These are phyloP conservation scores for Tylopilus sp. DNA, from an alignment of 1,284 basidiomycete species.

Conservation along the genomic window DNA sequence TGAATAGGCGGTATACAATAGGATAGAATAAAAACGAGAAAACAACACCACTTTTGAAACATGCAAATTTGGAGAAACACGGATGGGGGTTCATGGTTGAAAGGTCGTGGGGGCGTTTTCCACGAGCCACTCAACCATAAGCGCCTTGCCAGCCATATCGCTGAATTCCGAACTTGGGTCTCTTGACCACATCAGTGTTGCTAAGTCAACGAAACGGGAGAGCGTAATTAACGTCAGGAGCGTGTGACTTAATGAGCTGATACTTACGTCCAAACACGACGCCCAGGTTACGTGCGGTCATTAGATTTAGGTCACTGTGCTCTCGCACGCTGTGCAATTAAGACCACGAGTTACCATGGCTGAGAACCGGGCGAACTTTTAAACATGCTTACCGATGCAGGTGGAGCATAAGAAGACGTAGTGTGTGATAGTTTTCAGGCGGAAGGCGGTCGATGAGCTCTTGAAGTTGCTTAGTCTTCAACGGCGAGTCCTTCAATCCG, in stretches of 20 bases:
- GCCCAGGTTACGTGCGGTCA: constrained; percentile 95
- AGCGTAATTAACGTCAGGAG: constrained; percentile 10
- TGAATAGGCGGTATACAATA: constrained; percentile 29
- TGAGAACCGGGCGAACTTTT: not conserved
- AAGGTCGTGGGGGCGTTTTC: constrained; percentile 78
- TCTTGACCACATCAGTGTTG: constrained; percentile 87
- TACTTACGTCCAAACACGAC: constrained; percentile 97
- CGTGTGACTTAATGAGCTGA: constrained; percentile 22
- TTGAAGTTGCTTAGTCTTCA: constrained; percentile 60
- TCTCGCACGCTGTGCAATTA: constrained; percentile 56
- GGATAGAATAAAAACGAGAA: constrained; percentile 5
- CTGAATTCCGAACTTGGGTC: constrained; percentile 88
- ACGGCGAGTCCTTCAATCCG: constrained; percentile 58
- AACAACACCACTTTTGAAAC: not conserved
- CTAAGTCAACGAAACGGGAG: constrained; percentile 39
- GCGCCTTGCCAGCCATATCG: constrained; percentile 94
- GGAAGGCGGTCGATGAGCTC: constrained; percentile 79
- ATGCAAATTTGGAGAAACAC: not conserved
- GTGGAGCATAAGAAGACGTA: constrained; percentile 82
- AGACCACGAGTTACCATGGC: constrained; percentile 3
- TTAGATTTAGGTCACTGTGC: constrained; percentile 73
- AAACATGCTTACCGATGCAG: constrained; percentile 60
- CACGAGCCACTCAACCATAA: constrained; percentile 87
- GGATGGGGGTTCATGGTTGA: constrained; percentile 4
- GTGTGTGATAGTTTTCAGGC: constrained; percentile 80